These are phyloP conservation scores for Schizophyllum commune DNA, from an alignment of 1,284 basidiomycete species.

Conservation along the genomic window DNA sequence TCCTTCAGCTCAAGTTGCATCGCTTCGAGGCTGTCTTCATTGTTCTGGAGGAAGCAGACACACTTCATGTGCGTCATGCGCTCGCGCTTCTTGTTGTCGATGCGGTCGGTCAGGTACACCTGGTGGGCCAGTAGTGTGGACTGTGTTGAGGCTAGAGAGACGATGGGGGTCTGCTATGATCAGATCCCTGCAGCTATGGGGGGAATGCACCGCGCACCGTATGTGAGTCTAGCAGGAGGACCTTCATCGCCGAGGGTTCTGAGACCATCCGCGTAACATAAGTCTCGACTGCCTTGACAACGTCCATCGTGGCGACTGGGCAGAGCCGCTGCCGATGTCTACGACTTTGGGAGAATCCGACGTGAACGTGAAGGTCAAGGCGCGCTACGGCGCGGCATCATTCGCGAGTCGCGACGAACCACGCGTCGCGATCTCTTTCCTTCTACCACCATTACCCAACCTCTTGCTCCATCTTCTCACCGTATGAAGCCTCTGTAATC, in stretches of 20 bases:
- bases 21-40: constrained; percentile 73
- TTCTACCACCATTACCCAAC: neutral
- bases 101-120: constrained; percentile 95
- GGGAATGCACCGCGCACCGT: constrained; percentile 54
- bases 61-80: constrained; percentile 95
- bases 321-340: neutral
- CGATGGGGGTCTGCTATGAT: constrained; percentile 80
- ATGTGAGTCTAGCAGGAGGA: constrained; percentile 91
- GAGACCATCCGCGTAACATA: constrained; percentile 91
- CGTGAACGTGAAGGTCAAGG: neutral
- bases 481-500: too few relatives aligned
- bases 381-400: too few relatives aligned
- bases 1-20: constrained; percentile 80
- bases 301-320: constrained; percentile 62
- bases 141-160: constrained; percentile 93
- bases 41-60: constrained; percentile 86
- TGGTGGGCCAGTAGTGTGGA: constrained; percentile 92
- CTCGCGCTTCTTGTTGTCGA: constrained; percentile 87
- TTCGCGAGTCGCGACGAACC: too few relatives aligned
- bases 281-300: constrained; percentile 89
- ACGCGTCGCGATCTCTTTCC: neutral
- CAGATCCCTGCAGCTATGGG: neutral
- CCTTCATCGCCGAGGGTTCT: constrained; percentile 89
- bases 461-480: too few relatives aligned
- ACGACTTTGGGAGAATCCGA: neutral